Percentiles rank a stretch among this genome's conserved stretches.
Conservation (phyloP, 164 flowering plant species). For the Brasenia schreberi region DNA sequence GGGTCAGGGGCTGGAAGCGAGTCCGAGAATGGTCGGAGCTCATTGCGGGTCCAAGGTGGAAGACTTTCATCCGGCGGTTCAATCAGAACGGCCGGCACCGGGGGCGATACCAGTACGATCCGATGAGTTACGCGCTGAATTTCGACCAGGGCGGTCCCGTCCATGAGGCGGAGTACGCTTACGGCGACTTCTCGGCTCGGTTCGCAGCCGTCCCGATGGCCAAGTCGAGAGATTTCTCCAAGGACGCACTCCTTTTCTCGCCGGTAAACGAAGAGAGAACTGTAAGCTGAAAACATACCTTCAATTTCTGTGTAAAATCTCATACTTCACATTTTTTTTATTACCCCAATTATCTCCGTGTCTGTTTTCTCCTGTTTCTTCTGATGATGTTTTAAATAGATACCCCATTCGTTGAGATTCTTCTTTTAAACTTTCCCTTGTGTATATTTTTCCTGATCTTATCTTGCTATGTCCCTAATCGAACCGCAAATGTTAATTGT, state of each 20-base stretch:
- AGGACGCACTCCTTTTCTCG: not conserved
- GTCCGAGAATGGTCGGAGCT: constrained; percentile 78
- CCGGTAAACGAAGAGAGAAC: not conserved
- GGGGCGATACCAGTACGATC: constrained; percentile 60
- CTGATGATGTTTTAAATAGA: not conserved
- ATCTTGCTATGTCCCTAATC: too few species aligned
- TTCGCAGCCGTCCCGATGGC: constrained; percentile 3
- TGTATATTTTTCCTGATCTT: too few species aligned
- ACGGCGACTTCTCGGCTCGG: constrained; percentile 6
- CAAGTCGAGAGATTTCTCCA: not conserved
- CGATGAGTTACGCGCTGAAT: constrained; percentile 65
- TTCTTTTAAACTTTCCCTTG: too few species aligned
- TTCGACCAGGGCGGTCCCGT: constrained; percentile 46
- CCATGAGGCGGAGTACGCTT: not conserved
- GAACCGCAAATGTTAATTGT: too few species aligned
- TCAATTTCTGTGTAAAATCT: not conserved
- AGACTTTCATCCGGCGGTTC: constrained; percentile 76
- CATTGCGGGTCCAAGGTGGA: constrained; percentile 87
- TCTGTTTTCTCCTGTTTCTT: too few species aligned
- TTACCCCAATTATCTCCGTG: not conserved
- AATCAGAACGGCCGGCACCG: constrained; percentile 19
- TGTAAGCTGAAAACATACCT: not conserved
- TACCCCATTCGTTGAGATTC: not conserved
- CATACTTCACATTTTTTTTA: not conserved
- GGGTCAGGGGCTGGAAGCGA: constrained; percentile 14